Evolutionary conservation across 2,329 filamentous ascomycete genomes (phyloP).

Genomic region (Fusarium stilboides): DNA sequence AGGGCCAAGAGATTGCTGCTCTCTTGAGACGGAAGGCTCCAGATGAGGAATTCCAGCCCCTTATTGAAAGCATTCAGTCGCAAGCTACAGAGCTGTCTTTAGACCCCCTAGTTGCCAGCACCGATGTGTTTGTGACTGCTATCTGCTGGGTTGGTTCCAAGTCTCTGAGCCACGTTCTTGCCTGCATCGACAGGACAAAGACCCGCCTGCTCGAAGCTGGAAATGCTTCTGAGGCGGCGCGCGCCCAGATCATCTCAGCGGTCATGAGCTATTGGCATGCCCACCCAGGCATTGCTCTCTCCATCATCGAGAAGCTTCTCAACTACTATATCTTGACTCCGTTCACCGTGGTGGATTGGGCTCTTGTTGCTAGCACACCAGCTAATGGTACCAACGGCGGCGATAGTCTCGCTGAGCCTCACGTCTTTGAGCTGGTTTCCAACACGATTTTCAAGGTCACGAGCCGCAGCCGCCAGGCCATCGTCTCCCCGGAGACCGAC

Average conservation of each 20-base stretch:
- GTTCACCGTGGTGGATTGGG: slow-evolving; percentile 89
- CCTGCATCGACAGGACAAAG: slow-evolving; percentile 95
- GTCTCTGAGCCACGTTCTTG: slow-evolving; percentile 94
- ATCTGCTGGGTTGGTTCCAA: slow-evolving; percentile 96
- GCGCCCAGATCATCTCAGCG: slow-evolving; percentile 89
- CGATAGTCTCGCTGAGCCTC: slow-evolving; percentile 77
- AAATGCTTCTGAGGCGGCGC: slow-evolving; percentile 79
- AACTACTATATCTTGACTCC: slow-evolving; percentile 97
- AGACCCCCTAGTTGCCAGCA: slow-evolving; percentile 87
- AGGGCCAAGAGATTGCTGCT: slow-evolving; percentile 85
- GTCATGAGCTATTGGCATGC: slow-evolving; percentile 95
- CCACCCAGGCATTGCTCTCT: slow-evolving; percentile 91
- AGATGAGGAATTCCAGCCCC: slow-evolving; percentile 87
- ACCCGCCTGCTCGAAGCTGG: slow-evolving; percentile 87
- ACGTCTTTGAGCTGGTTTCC: slow-evolving; percentile 91
- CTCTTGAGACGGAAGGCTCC: slow-evolving; percentile 87
- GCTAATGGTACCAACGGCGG: slow-evolving; percentile 68
- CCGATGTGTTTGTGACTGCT: slow-evolving; percentile 92
- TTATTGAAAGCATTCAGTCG: slow-evolving; percentile 86
- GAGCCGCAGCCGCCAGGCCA: slow-evolving; percentile 85
- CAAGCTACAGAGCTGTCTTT: slow-evolving; percentile 79
- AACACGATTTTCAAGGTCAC: slow-evolving; percentile 94
- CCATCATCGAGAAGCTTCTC: slow-evolving; percentile 95
- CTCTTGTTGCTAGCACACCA: slow-evolving; percentile 73
- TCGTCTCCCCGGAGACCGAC: slow-evolving; percentile 72